A percentile compares a stretch with the other conserved stretches of the same genome.
These are phyloP conservation scores for Candida multigemmis DNA, from an alignment of 805 yeast genomes.

Conservation along the genomic window DNA sequence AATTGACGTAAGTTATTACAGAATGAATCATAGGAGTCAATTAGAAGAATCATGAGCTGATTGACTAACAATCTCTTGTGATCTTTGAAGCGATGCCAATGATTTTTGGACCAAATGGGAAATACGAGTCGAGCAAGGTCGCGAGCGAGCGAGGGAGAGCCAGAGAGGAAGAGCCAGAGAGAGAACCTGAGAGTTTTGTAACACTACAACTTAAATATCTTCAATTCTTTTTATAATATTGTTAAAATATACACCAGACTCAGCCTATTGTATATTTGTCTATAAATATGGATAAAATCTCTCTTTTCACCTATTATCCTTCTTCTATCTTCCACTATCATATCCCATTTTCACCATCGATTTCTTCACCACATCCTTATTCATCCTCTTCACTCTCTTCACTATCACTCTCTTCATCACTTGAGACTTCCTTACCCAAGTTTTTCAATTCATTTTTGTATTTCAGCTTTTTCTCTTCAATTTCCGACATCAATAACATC, in stretches of 20 bases:
- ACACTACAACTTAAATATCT: too few species aligned
- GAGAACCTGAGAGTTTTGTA: too few species aligned
- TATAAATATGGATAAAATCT: too few species aligned
- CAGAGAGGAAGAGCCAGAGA: too few species aligned
- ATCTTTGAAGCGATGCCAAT: not conserved
- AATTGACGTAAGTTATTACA: slow-evolving; percentile 71
- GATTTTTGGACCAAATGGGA: not conserved
- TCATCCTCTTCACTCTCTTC: slow-evolving; percentile 51
- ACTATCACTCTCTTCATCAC: slow-evolving; percentile 64
- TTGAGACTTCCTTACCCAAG: slow-evolving; percentile 53
- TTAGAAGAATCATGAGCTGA: slow-evolving; percentile 44
- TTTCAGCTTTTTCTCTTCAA: slow-evolving; percentile 57
- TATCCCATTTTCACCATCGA: slow-evolving; percentile 7
- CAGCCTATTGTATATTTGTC: not conserved
- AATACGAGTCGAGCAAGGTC: not conserved
- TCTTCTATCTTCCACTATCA: not conserved
- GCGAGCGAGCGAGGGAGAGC: too few species aligned
- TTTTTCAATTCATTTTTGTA: slow-evolving; percentile 45
- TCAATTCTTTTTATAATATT: too few species aligned
- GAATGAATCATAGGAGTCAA: slow-evolving; percentile 95
- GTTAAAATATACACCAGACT: too few species aligned
- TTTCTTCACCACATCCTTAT: slow-evolving; percentile 22
- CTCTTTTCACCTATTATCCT: too few species aligned
- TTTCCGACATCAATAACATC: slow-evolving; percentile 65
- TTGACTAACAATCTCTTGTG: slow-evolving; percentile 1